Conservation (phyloP, 129 eudicot genomes). For the Centella asiatica region DNA sequence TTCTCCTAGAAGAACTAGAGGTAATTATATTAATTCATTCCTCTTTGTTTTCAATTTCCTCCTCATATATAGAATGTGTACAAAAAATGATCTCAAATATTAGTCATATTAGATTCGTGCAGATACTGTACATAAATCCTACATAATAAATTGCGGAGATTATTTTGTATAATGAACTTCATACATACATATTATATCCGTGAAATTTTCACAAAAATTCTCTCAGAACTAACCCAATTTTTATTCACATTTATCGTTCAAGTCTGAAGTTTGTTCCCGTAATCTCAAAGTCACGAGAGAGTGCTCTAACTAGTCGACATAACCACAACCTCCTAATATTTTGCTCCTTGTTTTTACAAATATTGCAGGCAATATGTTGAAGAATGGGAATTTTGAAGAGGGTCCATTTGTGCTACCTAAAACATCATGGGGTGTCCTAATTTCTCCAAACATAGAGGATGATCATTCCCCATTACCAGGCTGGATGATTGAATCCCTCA, state of each 20-base stretch:
- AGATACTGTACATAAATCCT: too few species aligned
- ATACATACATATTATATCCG: too few species aligned
- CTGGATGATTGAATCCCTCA: slow-evolving; percentile 88
- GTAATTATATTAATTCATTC: slow-evolving; percentile 16
- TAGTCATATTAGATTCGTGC: too few species aligned
- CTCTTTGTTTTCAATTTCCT: background rate
- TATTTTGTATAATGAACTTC: too few species aligned
- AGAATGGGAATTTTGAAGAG: slow-evolving; percentile 84
- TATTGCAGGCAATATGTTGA: slow-evolving; percentile 57
- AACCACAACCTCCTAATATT: too few species aligned
- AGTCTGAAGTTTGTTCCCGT: too few species aligned
- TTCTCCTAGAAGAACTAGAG: slow-evolving; percentile 38
- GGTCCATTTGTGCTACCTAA: slow-evolving; percentile 86
- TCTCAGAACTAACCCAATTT: too few species aligned
- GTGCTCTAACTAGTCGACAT: too few species aligned
- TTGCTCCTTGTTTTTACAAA: background rate
- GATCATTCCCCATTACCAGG: slow-evolving; percentile 83
- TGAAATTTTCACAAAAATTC: too few species aligned
- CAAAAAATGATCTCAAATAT: background rate
- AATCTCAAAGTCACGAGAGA: too few species aligned
- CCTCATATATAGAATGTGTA: background rate
- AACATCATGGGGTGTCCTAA: slow-evolving; percentile 63
- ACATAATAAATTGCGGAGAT: too few species aligned
- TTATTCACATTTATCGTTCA: too few species aligned
- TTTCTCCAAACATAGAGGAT: slow-evolving; percentile 89